Conservation (phyloP, 129 eudicot genomes). For the Solidago caesia region DNA sequence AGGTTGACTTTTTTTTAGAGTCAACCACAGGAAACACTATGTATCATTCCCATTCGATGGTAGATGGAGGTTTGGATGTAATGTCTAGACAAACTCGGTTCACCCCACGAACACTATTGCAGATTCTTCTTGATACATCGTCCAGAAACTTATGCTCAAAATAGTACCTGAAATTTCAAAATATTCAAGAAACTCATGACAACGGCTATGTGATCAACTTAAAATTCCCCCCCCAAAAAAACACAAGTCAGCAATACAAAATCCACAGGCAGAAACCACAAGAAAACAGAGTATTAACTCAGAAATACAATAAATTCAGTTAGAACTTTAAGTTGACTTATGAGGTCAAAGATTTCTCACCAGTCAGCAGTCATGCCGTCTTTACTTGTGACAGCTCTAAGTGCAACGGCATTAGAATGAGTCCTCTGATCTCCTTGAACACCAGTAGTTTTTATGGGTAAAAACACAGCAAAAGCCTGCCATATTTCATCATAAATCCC, state of each 20-base stretch:
- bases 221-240: too few relatives aligned
- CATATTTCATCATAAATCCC: constrained; percentile 90
- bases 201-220: neutral
- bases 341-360: constrained; percentile 35
- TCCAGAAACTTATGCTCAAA: constrained; percentile 80
- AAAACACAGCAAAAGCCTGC: constrained; percentile 96
- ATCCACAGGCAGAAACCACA: too few relatives aligned
- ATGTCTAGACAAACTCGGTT: constrained; percentile 84
- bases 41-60: constrained; percentile 83
- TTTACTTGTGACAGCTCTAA: constrained; percentile 95
- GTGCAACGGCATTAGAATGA: constrained; percentile 73
- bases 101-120: constrained; percentile 86
- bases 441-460: constrained; percentile 75
- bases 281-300: neutral
- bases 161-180: constrained; percentile 56
- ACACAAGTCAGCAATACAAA: too few relatives aligned
- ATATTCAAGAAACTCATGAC: neutral
- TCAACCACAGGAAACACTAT: constrained; percentile 14
- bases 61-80: constrained; percentile 94
- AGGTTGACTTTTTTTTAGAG: constrained; percentile 5
- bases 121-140: constrained; percentile 62
- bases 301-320: neutral
- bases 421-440: constrained; percentile 99
- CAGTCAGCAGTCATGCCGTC: constrained; percentile 99
- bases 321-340: neutral